Conservation (phyloP, 2,329 filamentous ascomycete species). For the Cordyceps tenuipes region DNA sequence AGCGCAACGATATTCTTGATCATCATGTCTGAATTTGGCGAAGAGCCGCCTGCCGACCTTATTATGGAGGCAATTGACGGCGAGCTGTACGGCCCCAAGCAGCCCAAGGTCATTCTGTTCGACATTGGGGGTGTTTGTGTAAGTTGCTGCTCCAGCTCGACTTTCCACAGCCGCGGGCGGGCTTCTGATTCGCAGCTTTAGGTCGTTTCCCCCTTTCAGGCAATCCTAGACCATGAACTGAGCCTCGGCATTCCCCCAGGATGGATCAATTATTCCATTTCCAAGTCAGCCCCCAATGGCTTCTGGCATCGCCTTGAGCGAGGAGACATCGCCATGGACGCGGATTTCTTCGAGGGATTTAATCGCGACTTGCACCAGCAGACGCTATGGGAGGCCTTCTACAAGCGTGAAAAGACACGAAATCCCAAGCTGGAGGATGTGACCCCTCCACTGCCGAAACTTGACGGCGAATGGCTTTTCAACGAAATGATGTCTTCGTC, state of each 20-base stretch:
- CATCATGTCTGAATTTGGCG: slow-evolving; percentile 6
- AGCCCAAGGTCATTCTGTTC: slow-evolving; percentile 73
- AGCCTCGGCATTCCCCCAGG: slow-evolving; percentile 69
- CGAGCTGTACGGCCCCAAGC: slow-evolving; percentile 35
- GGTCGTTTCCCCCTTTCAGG: slow-evolving; percentile 87
- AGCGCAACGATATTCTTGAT: too few relatives aligned
- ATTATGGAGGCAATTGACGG: slow-evolving; percentile 24
- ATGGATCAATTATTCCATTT: slow-evolving; percentile 89
- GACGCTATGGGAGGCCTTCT: slow-evolving; percentile 61
- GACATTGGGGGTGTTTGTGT: slow-evolving; percentile 97
- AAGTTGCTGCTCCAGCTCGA: slow-evolving; percentile 36
- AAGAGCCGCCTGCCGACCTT: slow-evolving; percentile 18
- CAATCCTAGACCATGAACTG: slow-evolving; percentile 84
- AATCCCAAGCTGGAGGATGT: slow-evolving; percentile 30
- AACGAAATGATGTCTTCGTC: slow-evolving; percentile 82
- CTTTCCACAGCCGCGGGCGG: not conserved
- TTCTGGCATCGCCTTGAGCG: slow-evolving; percentile 85
- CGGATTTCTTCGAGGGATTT: slow-evolving; percentile 68
- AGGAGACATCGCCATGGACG: slow-evolving; percentile 69
- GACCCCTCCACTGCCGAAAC: slow-evolving; percentile 56
- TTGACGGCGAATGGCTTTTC: slow-evolving; percentile 76
- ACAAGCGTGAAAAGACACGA: slow-evolving; percentile 35
- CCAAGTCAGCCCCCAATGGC: slow-evolving; percentile 65
- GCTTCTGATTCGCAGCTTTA: slow-evolving; percentile 25
- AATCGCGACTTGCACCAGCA: slow-evolving; percentile 61